Percentiles rank a stretch among this genome's conserved stretches.
phyloP scores from a whole-genome alignment of 148 eudicot genomes.

The Chenopodium formosanum region DNA sequence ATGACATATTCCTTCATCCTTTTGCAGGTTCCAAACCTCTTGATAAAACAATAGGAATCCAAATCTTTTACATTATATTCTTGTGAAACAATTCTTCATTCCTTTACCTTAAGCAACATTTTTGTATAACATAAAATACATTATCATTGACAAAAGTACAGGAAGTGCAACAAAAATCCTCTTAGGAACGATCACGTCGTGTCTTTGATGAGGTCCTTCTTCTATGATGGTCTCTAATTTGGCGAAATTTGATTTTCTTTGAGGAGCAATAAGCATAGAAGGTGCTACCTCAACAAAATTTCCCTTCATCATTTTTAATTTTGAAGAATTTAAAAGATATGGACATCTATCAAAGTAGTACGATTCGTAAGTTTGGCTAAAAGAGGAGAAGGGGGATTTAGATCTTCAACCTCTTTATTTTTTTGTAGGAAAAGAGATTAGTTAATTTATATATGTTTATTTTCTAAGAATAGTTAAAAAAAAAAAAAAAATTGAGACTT shows the following conservation, averaged over 20 bases:
- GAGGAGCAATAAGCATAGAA: constrained; percentile 30
- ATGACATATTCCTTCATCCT: not conserved
- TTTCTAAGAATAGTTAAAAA: not conserved
- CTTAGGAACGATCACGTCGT: constrained; percentile 12
- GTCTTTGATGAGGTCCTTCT: constrained; percentile 29
- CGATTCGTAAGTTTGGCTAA: too few relatives aligned
- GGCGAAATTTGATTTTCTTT: constrained; percentile 26
- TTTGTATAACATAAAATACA: constrained; percentile 28
- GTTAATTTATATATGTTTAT: not conserved
- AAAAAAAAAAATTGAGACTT: not conserved
- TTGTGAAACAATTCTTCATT: not conserved
- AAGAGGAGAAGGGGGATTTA: constrained; percentile 7
- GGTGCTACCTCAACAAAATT: constrained; percentile 44
- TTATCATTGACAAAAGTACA: constrained; percentile 31
- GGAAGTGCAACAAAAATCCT: constrained; percentile 33
- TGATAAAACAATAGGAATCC: not conserved
- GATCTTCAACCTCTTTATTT: constrained; percentile 1
- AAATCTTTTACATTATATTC: not conserved
- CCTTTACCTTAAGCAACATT: not conserved
- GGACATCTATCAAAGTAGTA: not conserved
- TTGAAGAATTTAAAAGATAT: not conserved
- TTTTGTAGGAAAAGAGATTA: not conserved
- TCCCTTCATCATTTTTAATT: constrained; percentile 11
- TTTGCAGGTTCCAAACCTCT: not conserved
- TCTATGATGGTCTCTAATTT: constrained; percentile 45